Conservation (phyloP, 495 filamentous ascomycete genomes). For the Clohesyomyces aquaticus region DNA sequence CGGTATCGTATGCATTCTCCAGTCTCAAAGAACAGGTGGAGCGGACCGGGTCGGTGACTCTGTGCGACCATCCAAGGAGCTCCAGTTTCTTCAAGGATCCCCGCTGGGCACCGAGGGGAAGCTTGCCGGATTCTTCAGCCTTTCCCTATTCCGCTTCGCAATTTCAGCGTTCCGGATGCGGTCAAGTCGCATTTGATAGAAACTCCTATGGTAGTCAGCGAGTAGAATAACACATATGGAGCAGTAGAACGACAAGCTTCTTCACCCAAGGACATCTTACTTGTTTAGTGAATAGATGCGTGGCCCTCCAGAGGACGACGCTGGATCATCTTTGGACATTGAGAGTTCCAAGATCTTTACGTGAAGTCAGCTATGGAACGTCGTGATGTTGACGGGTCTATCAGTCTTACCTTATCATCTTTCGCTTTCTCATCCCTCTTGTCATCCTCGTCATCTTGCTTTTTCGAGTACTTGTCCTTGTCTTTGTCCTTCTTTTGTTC, state of each 20-base stretch:
- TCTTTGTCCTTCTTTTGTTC: slow-evolving; percentile 49
- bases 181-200: slow-evolving; percentile 83
- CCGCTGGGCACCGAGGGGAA: slow-evolving; percentile 85
- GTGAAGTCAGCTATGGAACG: slow-evolving; percentile 17
- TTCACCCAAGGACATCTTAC: slow-evolving; percentile 53
- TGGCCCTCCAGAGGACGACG: slow-evolving; percentile 51
- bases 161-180: slow-evolving; percentile 77
- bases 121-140: slow-evolving; percentile 72
- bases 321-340: slow-evolving; percentile 35
- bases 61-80: too few species aligned
- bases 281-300: slow-evolving; percentile 85
- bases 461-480: slow-evolving; percentile 43
- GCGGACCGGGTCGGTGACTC: too few species aligned
- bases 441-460: slow-evolving; percentile 49
- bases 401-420: slow-evolving; percentile 43
- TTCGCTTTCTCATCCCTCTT: slow-evolving; percentile 58
- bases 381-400: slow-evolving; percentile 13
- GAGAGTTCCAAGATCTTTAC: slow-evolving; percentile 45
- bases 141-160: slow-evolving; percentile 78
- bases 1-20: too few species aligned
- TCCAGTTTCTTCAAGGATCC: slow-evolving; percentile 52
- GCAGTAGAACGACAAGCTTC: neutral
- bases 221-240: slow-evolving; percentile 3
- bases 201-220: slow-evolving; percentile 61
- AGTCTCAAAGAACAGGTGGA: too few species aligned